Base-by-base conservation (phyloP, 768 basidiomycete species). In the Royoungia palumana region DNA sequence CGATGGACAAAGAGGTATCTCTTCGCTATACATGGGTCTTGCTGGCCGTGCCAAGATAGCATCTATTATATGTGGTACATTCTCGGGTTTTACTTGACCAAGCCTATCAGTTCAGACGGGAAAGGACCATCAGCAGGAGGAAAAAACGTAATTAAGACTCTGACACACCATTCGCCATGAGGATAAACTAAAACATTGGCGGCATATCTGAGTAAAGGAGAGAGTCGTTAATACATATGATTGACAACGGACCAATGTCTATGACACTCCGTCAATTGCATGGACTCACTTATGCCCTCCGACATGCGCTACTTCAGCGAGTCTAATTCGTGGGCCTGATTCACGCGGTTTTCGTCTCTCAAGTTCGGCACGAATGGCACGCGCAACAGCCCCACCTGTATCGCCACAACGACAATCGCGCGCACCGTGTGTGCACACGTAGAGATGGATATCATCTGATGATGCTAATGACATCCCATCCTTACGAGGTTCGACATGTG, bases 391-490 rank as follows among this genome's bases (percentile, higher is more conserved):
- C 3, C 75, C 75, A 0, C 90, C 89, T 19, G 66, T 75, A 11
- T 84, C 75, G 2, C 85, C 85, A 54, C 90, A 92, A 6, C 89
- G 75, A 67, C 89, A 94, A 61, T 92, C 89, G 42, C 89, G 76
- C 35, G 77, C 73, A 5, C 79, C 81, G 61, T 93, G 90, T 5
- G 89, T 90, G 62, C 90, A 93, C 1, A 93, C 80, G 57, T 83
- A 87, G 16, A 89, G 52, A 54, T 73, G 62, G 39, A 74, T 48
- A 36, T 62, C 56, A 19, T 75, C 50, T n/a, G 48, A 47, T 17
- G 22, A 39, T 5, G 28, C 14, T 2, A 21, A 20, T 13, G 48
- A 36, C 6, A 36, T 38, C 24, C 60, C 47, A 32, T 49, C 13
- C 57, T 56, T 51, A 72, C 0, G 22, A 21, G 50, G 72, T 12